Evolutionary conservation across 169 alveolate species (phyloP), one percentile per base, ranked within the genome.

Genomic region (Cryptosporidium baileyi): DNA sequence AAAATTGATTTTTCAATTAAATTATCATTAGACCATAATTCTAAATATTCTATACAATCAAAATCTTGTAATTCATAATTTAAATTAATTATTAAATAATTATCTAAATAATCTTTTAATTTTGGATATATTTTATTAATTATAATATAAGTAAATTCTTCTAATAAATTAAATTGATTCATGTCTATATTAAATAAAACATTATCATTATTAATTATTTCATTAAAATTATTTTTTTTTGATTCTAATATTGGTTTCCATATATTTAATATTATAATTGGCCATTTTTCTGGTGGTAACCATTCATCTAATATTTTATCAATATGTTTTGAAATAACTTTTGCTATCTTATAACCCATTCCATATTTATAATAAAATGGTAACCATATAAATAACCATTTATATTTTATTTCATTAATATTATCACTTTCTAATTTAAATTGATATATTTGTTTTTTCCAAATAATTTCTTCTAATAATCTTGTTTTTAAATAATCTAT

Each of bases 201-300:
- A 2, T 9, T 3, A 0, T 62, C 80, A 41, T 38, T 19, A 11
- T 40, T 59, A 7, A 17, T 38, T 40, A 38, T 7, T 13, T 41
- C 57, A 32, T 41, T 11, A n/a, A 47, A 47, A 4, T 5, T 1
- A 1, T 28, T n/a, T n/a, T 17, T 45, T 28, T 65, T 11, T 3
- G 81, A n/a, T 11, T 74, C 74, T 32, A 74, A 36, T 5, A 74
- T 40, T 6, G 85, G 85, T 4, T 24, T 51, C 85, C 74, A 74
- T 13, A 57, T 11, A 6, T 34, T 74, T 19, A 74, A 24, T 1
- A 74, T 32, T 3, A 54, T 40, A 3, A 74, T 3, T 22, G 85
- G 85, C 85, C 85, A 74, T 24, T 22, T 32, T 24, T 74, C 85
- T 30, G 85, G 85, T 30, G 85, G 85, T 15, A 52, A 54, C 85